A percentile compares a stretch with the other conserved stretches of the same genome.
Conservation (phyloP, 148 eudicot species). For the Amaranthus palmeri region DNA sequence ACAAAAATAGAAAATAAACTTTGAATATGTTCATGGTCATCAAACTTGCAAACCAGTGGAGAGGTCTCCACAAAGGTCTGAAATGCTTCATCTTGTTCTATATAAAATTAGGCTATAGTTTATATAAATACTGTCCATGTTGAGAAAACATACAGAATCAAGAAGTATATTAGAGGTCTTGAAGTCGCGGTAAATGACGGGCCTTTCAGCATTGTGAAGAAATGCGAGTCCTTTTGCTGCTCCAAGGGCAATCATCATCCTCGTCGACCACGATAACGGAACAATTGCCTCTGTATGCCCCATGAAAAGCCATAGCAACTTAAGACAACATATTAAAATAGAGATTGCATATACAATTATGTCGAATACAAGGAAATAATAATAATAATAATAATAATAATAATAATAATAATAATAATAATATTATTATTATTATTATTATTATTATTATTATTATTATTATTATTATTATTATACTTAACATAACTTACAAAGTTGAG, state of each 20-base stretch:
- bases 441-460: too few relatives aligned
- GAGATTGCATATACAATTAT: not conserved
- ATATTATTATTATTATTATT: too few relatives aligned
- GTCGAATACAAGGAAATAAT: not conserved
- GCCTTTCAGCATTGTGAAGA: conserved; percentile 91
- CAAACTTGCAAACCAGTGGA: not conserved
- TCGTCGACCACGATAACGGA: conserved; percentile 79
- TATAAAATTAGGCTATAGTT: too few relatives aligned
- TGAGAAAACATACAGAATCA: conserved; percentile 59
- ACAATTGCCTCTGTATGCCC: conserved; percentile 69
- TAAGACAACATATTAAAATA: conserved; percentile 17
- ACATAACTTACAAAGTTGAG: not conserved
- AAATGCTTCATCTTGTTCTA: not conserved
- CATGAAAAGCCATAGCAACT: conserved; percentile 38
- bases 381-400: not conserved
- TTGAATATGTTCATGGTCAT: not conserved
- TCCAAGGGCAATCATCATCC: conserved; percentile 95
- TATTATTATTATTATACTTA: not conserved
- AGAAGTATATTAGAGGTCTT: conserved; percentile 85
- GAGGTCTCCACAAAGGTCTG: not conserved
- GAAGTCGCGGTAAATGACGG: conserved; percentile 88
- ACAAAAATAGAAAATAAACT: not conserved
- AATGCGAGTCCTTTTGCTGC: conserved; percentile 96
- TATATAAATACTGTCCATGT: conserved; percentile 8
- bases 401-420: not conserved